phyloP scores from a whole-genome alignment of 2,329 filamentous ascomycete species.

The Phoma sp. region DNA sequence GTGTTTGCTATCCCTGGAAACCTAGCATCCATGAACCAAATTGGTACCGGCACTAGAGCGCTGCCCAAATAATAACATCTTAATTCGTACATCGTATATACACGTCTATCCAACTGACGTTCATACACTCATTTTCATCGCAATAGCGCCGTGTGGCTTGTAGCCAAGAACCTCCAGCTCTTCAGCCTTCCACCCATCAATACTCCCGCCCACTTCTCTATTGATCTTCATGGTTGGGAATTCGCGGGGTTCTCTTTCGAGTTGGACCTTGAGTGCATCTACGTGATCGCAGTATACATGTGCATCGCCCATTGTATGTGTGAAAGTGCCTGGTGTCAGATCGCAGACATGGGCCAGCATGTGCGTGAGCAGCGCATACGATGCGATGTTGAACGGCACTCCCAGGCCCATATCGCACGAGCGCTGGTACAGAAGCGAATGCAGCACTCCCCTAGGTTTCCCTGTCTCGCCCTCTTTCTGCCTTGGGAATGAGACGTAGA shows the following conservation, averaged over 20 bases:
- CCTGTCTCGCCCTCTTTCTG: conserved; percentile 35
- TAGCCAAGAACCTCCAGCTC: conserved; percentile 91
- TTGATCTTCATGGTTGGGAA: conserved; percentile 83
- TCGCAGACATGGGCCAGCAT: conserved; percentile 92
- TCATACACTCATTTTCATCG: conserved; percentile 99
- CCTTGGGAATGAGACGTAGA: conserved; percentile 81
- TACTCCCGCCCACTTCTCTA: conserved; percentile 71
- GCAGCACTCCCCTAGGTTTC: conserved; percentile 70
- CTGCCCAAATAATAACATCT: neutral
- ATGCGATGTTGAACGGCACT: conserved; percentile 97
- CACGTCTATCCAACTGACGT: neutral
- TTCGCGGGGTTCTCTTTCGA: conserved; percentile 77
- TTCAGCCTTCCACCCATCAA: conserved; percentile 89
- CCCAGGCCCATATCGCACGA: conserved; percentile 97
- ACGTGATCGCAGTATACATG: conserved; percentile 95
- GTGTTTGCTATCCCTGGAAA: neutral
- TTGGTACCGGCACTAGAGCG: neutral
- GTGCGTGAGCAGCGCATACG: conserved; percentile 90
- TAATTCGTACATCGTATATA: conserved; percentile 11
- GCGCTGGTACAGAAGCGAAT: conserved; percentile 91
- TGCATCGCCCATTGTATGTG: conserved; percentile 97
- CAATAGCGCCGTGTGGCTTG: conserved; percentile 86
- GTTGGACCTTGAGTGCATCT: conserved; percentile 81
- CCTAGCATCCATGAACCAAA: too few species aligned
- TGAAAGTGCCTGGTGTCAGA: conserved; percentile 83